Conservation (phyloP, 1,139 yeast species). For the Meyerozyma carpophila region DNA sequence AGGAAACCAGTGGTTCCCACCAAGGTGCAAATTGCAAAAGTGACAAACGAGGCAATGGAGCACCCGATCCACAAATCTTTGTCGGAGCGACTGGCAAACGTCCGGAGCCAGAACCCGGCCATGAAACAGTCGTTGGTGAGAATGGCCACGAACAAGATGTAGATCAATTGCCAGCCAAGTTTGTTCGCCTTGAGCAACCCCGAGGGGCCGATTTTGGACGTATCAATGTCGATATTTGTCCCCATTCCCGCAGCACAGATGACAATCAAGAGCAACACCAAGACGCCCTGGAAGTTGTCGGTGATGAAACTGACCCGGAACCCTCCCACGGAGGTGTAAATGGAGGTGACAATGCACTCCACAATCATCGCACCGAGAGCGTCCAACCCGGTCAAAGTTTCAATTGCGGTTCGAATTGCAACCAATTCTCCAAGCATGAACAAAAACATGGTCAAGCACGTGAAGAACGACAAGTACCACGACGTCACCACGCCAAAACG, state of each 20-base stretch:
- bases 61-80: constrained; percentile 74
- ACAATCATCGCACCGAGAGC: constrained; percentile 82
- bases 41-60: constrained; percentile 63
- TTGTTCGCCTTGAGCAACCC: constrained; percentile 59
- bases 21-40: constrained; percentile 59
- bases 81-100: constrained; percentile 81
- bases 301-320: constrained; percentile 85
- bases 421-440: constrained; percentile 87
- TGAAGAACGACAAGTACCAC: constrained; percentile 72
- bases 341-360: constrained; percentile 81
- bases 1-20: constrained; percentile 81
- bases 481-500: constrained; percentile 73
- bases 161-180: constrained; percentile 85
- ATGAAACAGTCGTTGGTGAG: constrained; percentile 85
- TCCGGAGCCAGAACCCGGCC: constrained; percentile 91
- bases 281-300: constrained; percentile 79
- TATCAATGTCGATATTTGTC: constrained; percentile 65
- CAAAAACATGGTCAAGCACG: constrained; percentile 79
- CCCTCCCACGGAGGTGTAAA: constrained; percentile 87
- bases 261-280: constrained; percentile 61
- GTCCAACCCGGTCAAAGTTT: constrained; percentile 70
- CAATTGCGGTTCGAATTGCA: constrained; percentile 71
- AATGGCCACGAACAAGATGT: constrained; percentile 80
- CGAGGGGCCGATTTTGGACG: constrained; percentile 55
- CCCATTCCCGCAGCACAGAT: constrained; percentile 82